phyloP scores from a whole-genome alignment of 345 rosid species.

The Cardamine occulta region DNA sequence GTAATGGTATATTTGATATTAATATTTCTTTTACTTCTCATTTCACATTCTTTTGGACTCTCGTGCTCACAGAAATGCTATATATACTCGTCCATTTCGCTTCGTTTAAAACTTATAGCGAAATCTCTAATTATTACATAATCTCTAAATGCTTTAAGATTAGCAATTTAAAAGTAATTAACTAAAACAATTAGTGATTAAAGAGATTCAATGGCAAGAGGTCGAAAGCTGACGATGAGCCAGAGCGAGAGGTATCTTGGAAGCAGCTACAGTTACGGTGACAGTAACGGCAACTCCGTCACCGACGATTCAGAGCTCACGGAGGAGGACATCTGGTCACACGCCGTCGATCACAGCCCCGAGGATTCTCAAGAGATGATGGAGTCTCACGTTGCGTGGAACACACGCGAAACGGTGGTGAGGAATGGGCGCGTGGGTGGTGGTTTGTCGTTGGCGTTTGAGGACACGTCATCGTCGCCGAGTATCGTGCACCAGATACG shows the following conservation, averaged over 20 bases:
- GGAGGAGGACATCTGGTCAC: constrained; percentile 91
- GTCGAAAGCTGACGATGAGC: constrained; percentile 70
- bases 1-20: not conserved
- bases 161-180: not conserved
- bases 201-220: constrained; percentile 50
- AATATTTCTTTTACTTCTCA: not conserved
- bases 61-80: constrained; percentile 37
- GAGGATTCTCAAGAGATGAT: constrained; percentile 36
- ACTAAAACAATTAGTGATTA: constrained; percentile 14
- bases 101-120: constrained; percentile 40
- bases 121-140: constrained; percentile 34
- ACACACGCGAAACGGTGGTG: constrained; percentile 40
- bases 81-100: constrained; percentile 39
- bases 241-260: constrained; percentile 77
- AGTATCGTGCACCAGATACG: constrained; percentile 82
- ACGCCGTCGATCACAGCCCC: constrained; percentile 49
- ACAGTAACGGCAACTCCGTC: constrained; percentile 38
- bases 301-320: constrained; percentile 59
- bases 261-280: constrained; percentile 46
- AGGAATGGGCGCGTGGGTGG: constrained; percentile 55
- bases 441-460: constrained; percentile 75
- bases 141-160: constrained; percentile 11
- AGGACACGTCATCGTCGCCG: constrained; percentile 53
- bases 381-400: constrained; percentile 46
- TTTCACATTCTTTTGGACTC: constrained; percentile 31